Percentiles rank a stretch among this genome's conserved stretches.
These are phyloP conservation scores for Stromatinia cepivora DNA, from an alignment of 2,329 filamentous ascomycete species.

Conservation along the genomic window DNA sequence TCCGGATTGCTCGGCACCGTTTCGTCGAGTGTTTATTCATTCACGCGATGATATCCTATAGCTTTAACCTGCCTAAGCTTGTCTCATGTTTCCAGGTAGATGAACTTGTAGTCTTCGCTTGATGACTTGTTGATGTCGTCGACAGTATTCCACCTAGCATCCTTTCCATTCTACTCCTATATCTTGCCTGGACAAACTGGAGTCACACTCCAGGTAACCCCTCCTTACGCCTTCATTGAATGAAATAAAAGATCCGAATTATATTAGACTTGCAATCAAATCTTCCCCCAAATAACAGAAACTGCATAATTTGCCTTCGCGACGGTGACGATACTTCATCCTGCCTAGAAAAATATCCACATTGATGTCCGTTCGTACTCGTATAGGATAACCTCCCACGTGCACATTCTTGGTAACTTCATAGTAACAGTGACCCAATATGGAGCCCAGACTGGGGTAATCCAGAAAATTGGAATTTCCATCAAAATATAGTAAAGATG, in stretches of 20 bases:
- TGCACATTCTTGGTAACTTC: neutral
- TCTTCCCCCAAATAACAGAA: neutral
- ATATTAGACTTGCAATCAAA: no score
- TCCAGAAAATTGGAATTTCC: neutral
- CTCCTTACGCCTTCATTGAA: neutral
- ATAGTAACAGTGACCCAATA: neutral
- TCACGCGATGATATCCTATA: neutral
- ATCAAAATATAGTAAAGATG: neutral
- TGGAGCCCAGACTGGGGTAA: neutral
- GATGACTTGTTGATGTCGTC: neutral
- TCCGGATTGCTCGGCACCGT: neutral
- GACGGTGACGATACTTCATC: neutral
- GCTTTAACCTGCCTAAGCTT: neutral
- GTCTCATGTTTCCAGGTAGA: neutral
- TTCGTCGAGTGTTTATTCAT: neutral
- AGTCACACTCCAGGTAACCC: constrained; percentile 1
- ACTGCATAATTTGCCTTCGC: neutral
- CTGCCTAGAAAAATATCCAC: neutral
- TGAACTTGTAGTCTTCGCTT: neutral
- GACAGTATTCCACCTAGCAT: neutral
- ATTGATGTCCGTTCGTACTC: neutral
- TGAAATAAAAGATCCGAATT: neutral
- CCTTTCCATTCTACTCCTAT: neutral
- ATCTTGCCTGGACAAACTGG: neutral
- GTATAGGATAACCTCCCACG: neutral